Evolutionary conservation across 1,139 yeast genomes (phyloP), one percentile per base, ranked within the genome.

Genomic region (Meyerozyma elateridarum): DNA sequence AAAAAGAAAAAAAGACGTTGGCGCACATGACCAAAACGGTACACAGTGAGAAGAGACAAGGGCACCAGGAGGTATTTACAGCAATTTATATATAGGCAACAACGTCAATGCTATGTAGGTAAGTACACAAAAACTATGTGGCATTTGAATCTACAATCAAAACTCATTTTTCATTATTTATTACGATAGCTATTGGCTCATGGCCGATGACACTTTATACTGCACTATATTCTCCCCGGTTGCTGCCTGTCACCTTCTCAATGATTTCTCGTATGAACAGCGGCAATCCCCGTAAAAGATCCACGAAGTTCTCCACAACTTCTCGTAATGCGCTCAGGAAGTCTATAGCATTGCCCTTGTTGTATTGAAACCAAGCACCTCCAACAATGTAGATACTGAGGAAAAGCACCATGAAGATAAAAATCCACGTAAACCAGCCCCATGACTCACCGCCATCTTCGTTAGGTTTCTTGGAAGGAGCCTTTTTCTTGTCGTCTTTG

Each of bases 151-250:
- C n/a, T n/a, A n/a, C n/a, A n/a, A n/a, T n/a, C n/a, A n/a, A n/a
- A n/a, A n/a, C n/a, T n/a, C n/a, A n/a, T n/a, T n/a, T n/a, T n/a
- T n/a, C n/a, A n/a, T n/a, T n/a, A n/a, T n/a, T n/a, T n/a, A n/a
- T n/a, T n/a, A n/a, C n/a, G n/a, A n/a, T n/a, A n/a, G n/a, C n/a
- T n/a, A n/a, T n/a, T n/a, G n/a, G n/a, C n/a, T n/a, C n/a, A n/a
- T n/a, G n/a, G n/a, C n/a, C n/a, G 8, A 24, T 14, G 9, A 24
- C 9, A 9, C 7, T 9, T 57, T 65, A 88, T 7, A 88, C 95
- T 20, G 96, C 96, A 53, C 93, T 81, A 54, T 88, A 88, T 20
- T 95, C 96, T 12, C 94, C 95, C 52, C 96, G 74, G 46, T 70
- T 70, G 29, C 68, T 56, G n/a, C 93, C 85, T 16, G 87, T 72